A percentile compares a stretch with the other conserved stretches of the same genome.
phyloP scores from a whole-genome alignment of 331 rosid genomes.

The Saraca asoca region DNA sequence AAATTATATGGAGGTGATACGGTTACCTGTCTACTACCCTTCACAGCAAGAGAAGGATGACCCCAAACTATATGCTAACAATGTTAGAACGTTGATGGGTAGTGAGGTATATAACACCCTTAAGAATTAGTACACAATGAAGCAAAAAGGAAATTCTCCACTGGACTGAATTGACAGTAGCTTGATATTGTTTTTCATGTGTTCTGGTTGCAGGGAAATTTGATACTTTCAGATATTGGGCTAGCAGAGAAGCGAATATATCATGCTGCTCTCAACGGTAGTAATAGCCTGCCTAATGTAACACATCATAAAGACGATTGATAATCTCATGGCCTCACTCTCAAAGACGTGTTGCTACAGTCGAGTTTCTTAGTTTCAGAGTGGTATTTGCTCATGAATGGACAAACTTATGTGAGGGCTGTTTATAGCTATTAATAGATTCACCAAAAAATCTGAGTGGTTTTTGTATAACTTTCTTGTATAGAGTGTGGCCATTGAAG shows the following conservation, averaged over 20 bases:
- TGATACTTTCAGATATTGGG: conserved; percentile 79
- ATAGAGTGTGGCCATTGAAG: conserved; percentile 36
- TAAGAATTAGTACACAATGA: too few species aligned
- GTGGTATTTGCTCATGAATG: conserved; percentile 45
- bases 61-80: conserved; percentile 71
- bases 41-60: conserved; percentile 88
- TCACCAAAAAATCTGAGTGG: conserved; percentile 40
- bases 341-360: conserved; percentile 61
- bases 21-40: conserved; percentile 76
- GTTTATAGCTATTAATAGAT: conserved; percentile 30
- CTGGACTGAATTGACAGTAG: conserved; percentile 1
- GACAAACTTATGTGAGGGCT: conserved; percentile 47
- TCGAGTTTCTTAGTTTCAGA: conserved; percentile 57
- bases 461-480: conserved; percentile 46
- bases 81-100: conserved; percentile 86
- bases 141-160: too few species aligned
- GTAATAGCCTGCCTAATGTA: conserved; percentile 90
- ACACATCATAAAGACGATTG: conserved; percentile 98
- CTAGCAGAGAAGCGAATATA: conserved; percentile 90
- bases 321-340: conserved; percentile 72
- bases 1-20: conserved; percentile 73
- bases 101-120: conserved; percentile 61
- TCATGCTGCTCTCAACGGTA: conserved; percentile 98
- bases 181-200: conserved; percentile 28
- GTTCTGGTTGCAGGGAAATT: conserved; percentile 67